Evolutionary conservation across 305 asterid species (phyloP).

Genomic region (Lippia alba): DNA sequence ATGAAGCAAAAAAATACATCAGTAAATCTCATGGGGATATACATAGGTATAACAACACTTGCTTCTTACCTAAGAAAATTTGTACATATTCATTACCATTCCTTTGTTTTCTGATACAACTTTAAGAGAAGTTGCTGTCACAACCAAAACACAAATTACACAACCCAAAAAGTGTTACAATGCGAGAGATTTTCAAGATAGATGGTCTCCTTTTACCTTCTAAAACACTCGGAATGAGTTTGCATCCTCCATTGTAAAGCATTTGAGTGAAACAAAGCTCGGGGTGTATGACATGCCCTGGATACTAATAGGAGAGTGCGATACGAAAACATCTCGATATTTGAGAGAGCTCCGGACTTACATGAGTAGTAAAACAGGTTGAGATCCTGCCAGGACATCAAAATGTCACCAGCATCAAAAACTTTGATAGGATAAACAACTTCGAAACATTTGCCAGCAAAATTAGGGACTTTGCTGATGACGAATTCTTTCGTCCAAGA

Average conservation of each 20-base stretch:
- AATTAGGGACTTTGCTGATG: slow-evolving; percentile 23
- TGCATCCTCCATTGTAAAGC: slow-evolving; percentile 30
- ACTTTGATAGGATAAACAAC: slow-evolving; percentile 37
- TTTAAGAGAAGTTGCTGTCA: no score
- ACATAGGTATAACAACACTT: no score
- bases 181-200: no score
- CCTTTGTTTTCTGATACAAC: background rate
- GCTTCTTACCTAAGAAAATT: no score
- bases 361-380: slow-evolving; percentile 18
- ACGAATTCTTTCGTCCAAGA: slow-evolving; percentile 54
- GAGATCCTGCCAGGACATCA: slow-evolving; percentile 36
- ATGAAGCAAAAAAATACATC: no score
- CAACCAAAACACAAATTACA: no score
- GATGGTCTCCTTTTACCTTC: no score
- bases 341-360: slow-evolving; percentile 4
- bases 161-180: no score
- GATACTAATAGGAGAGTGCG: background rate
- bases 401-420: slow-evolving; percentile 49
- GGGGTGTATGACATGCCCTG: slow-evolving; percentile 25
- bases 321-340: slow-evolving; percentile 14
- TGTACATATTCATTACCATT: slow-evolving; percentile 37
- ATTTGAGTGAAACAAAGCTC: slow-evolving; percentile 38
- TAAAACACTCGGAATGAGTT: slow-evolving; percentile 11
- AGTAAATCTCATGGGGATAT: no score
- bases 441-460: slow-evolving; percentile 23